These are phyloP conservation scores for Elasticomyces elasticus DNA, from an alignment of 495 filamentous ascomycete genomes.

Conservation along the genomic window DNA sequence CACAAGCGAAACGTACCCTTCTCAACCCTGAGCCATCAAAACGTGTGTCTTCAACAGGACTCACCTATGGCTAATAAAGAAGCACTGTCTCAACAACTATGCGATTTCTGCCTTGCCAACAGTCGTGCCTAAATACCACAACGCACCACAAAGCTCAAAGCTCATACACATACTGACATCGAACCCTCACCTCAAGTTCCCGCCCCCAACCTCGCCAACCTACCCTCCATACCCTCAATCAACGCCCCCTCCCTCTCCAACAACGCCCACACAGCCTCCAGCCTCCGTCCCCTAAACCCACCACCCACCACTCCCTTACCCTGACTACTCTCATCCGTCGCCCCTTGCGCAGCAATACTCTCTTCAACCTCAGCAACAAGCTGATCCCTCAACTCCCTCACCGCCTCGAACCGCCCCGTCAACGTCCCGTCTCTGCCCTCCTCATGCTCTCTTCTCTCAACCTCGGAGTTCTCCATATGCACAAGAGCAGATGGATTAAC, in stretches of 20 bases:
- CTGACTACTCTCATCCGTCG: background rate
- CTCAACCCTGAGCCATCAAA: too few species aligned
- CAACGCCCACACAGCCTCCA: conserved; percentile 23
- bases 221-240: conserved; percentile 21
- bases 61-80: too few species aligned
- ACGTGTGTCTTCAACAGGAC: too few species aligned
- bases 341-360: background rate
- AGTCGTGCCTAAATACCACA: background rate
- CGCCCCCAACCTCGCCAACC: conserved; percentile 19
- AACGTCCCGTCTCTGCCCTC: conserved; percentile 9
- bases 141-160: background rate
- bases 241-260: conserved; percentile 26
- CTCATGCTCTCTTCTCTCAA: background rate
- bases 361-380: conserved; percentile 22
- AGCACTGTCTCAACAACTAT: too few species aligned
- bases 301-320: conserved; percentile 13
- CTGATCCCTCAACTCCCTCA: conserved; percentile 16
- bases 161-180: background rate
- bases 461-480: conserved; percentile 6
- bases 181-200: background rate
- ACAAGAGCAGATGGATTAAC: background rate
- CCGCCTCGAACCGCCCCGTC: conserved; percentile 22
- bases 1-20: too few species aligned
- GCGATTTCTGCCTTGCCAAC: background rate
- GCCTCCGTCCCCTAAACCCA: conserved; percentile 25